Evolutionary conservation across 2,329 filamentous ascomycete species (phyloP), one percentile per base, ranked within the genome.

Genomic region (Paecilomyces dactylethromorphus): DNA sequence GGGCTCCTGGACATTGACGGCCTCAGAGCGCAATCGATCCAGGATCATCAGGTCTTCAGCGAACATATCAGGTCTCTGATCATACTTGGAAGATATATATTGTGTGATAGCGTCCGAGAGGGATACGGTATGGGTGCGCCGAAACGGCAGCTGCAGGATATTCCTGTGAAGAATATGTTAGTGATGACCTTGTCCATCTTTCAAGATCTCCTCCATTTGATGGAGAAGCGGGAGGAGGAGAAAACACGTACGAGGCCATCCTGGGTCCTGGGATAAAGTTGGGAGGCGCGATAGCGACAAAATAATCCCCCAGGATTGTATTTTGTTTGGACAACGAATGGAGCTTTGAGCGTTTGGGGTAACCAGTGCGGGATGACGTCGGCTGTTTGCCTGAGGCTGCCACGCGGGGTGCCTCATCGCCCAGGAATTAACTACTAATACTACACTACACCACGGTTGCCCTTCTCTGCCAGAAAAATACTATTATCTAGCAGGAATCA

Each of bases 31-130:
- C 59, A 97, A 79, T 54, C 85, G 81, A 71, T 97, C 92, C 68
- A 99, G 92, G 64, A 89, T 84, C 70, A 92, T 87, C 59, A 96
- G 85, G 78, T 99, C 94, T 63, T 90, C 84, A 63, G 86, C 85
- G 76, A 99, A 99, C 88, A 96, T 96, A 75, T 97, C 92, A 33
- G 94, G 93, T 72, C 96, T 93, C 74, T 99, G 94, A 76, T 97
- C 93, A 87, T 97, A 97, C 82, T 97, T 97, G 75, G 86, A 88
- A 62, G 92, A 96, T 70, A 99, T 97, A 79, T 99, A 97, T 72
- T 94, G 88, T 64, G 90, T 91, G 72, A 99, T 92, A 55, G 92
- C 89, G 61, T 85, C 82, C 58, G 90, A 89, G 62, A 97, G 83
- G 60, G 88, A 89, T 49, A 96, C 81, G 59, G 88, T 83, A 63